phyloP scores from a whole-genome alignment of 1,139 yeast genomes.

The Geotrichum armillariae region DNA sequence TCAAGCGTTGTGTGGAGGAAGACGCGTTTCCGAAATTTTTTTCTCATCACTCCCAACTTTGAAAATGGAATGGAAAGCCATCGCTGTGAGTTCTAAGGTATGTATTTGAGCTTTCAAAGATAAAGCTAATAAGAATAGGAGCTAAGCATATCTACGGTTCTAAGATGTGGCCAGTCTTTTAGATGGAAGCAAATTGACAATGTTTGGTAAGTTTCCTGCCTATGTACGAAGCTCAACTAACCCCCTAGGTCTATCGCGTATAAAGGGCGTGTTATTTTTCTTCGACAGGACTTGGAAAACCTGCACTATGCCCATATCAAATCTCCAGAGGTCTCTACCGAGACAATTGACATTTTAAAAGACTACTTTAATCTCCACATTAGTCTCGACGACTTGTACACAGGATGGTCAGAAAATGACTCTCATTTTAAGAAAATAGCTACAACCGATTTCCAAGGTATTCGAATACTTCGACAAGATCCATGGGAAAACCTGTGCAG shows the following conservation, averaged over 20 bases:
- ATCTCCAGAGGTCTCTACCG: conserved; percentile 19
- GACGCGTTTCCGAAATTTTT: conserved; percentile 8
- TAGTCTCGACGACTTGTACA: conserved; percentile 53
- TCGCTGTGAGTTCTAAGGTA: conserved; percentile 18
- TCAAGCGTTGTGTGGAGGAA: neutral
- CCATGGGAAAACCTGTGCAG: conserved; percentile 95
- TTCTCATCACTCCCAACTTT: neutral
- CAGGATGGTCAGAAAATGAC: conserved; percentile 63
- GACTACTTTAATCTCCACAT: conserved; percentile 73
- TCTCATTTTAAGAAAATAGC: conserved; percentile 43
- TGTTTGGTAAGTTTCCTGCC: conserved; percentile 19
- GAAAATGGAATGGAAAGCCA: conserved; percentile 20
- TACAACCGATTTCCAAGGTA: conserved; percentile 54
- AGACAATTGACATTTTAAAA: conserved; percentile 46
- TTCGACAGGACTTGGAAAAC: conserved; percentile 36
- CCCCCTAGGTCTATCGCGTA: conserved; percentile 40
- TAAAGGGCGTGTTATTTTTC: conserved; percentile 38
- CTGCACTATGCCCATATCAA: conserved; percentile 37
- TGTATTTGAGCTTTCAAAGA: neutral
- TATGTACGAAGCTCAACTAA: neutral
- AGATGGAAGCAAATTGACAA: conserved; percentile 37
- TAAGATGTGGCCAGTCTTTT: conserved; percentile 78
- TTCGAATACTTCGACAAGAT: conserved; percentile 83
- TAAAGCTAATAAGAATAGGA: conserved; percentile 15
- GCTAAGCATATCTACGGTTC: conserved; percentile 42